These are phyloP conservation scores for Herpetomonas samuelpessoai DNA, from an alignment of 208 protist species.

Conservation along the genomic window DNA sequence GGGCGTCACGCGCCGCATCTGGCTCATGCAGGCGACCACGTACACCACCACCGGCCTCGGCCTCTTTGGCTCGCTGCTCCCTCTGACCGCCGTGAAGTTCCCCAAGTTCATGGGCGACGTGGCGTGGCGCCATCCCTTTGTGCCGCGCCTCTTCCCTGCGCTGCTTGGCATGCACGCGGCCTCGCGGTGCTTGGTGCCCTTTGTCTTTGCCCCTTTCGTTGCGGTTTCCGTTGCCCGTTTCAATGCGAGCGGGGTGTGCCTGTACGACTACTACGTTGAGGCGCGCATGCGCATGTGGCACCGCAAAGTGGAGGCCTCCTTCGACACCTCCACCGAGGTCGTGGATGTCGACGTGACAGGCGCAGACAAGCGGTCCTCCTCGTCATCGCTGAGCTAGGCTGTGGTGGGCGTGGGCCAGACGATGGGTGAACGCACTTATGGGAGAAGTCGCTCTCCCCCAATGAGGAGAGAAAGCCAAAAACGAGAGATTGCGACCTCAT, in stretches of 20 bases:
- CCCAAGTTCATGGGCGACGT: conserved; percentile 90
- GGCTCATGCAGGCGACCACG: conserved; percentile 54
- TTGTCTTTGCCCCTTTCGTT: conserved; percentile 78
- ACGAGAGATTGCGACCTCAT: no score
- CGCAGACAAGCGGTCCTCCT: conserved; percentile 11
- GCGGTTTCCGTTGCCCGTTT: conserved; percentile 45
- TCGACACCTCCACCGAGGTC: conserved; percentile 70
- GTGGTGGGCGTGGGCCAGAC: no score
- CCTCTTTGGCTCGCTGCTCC: conserved; percentile 62
- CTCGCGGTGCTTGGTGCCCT: conserved; percentile 80
- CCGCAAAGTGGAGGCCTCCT: conserved; percentile 63
- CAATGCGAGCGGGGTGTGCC: conserved; percentile 53
- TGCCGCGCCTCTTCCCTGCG: conserved; percentile 82
- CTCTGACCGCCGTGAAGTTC: conserved; percentile 68
- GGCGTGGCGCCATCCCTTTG: conserved; percentile 78
- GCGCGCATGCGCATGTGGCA: conserved; percentile 70
- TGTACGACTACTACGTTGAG: conserved; percentile 86
- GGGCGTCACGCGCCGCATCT: conserved; percentile 76
- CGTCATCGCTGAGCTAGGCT: not conserved
- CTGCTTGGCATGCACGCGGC: conserved; percentile 78
- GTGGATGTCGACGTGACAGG: conserved; percentile 60
- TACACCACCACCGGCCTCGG: conserved; percentile 51
- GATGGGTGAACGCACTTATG: no score
- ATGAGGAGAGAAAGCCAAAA: no score
- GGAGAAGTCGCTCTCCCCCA: no score